Evolutionary conservation across 305 asterid genomes (phyloP).

Genomic region (Fraxinus xanthoxyloides): DNA sequence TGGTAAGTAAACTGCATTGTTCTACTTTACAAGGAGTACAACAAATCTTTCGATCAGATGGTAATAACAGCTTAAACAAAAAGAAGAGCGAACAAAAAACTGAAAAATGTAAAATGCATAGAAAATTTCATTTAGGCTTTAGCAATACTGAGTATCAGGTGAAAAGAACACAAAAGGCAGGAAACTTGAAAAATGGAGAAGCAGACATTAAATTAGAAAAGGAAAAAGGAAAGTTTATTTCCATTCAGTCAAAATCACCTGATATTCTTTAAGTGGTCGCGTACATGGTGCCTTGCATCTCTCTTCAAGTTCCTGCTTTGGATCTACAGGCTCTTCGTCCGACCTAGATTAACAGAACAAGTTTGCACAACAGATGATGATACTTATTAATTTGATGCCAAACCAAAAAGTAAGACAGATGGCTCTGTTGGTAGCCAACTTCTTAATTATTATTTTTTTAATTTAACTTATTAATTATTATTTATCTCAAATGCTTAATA

Average conservation of each 20-base stretch:
- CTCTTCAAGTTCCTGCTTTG: constrained; percentile 50
- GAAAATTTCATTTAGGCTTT: not conserved
- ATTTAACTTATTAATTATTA: not conserved
- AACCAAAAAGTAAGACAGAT: not conserved
- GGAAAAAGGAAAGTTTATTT: not conserved
- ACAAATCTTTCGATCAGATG: not conserved
- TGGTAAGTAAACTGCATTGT: not conserved
- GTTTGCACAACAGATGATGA: not conserved
- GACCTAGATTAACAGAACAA: constrained; percentile 38
- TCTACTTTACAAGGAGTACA: not conserved
- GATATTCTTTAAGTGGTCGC: constrained; percentile 56
- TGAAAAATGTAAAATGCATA: not conserved
- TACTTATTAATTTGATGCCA: not conserved
- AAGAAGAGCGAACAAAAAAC: not conserved
- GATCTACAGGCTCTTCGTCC: constrained; percentile 60
- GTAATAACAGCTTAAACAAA: not conserved
- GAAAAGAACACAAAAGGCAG: not conserved
- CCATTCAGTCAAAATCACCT: constrained; percentile 32
- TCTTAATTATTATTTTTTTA: not conserved
- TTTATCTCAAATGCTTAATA: not conserved
- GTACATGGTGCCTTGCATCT: constrained; percentile 68
- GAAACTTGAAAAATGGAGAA: constrained; percentile 2
- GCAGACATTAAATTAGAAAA: not conserved
- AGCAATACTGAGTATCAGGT: not conserved
- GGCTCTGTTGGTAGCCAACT: not conserved